Conservation (phyloP, 495 filamentous ascomycete species). For the Aspergillus hancockii region DNA sequence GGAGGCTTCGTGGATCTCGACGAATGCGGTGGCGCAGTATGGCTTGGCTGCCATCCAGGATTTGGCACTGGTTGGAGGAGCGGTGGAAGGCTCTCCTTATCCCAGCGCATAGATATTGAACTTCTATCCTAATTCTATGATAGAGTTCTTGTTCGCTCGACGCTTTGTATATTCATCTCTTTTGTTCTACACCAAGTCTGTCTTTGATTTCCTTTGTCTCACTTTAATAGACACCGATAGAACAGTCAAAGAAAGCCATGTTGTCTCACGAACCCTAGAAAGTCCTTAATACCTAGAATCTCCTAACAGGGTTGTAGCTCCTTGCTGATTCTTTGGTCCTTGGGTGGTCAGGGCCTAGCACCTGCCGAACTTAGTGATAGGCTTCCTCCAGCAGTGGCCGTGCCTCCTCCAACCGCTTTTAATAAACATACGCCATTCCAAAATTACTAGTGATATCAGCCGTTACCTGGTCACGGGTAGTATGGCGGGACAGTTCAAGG, state of each 20-base stretch:
- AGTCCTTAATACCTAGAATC: too few relatives aligned
- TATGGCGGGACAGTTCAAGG: background rate
- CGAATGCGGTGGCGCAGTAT: conserved; percentile 46
- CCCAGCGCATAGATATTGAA: too few relatives aligned
- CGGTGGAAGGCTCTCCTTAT: conserved; percentile 4
- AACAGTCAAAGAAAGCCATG: too few relatives aligned
- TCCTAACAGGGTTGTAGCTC: too few relatives aligned
- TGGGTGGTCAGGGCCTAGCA: background rate
- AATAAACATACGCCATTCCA: background rate
- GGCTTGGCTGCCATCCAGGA: conserved; percentile 47
- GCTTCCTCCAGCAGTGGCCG: background rate
- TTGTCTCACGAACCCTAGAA: too few relatives aligned
- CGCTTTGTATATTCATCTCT: too few relatives aligned
- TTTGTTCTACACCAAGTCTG: too few relatives aligned
- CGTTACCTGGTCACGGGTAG: background rate
- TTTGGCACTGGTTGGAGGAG: conserved; percentile 27
- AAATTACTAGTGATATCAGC: background rate
- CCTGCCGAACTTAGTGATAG: background rate
- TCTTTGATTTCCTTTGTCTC: too few relatives aligned
- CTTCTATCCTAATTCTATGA: too few relatives aligned
- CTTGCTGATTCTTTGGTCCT: background rate
- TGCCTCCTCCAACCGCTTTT: background rate
- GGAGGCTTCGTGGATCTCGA: conserved; percentile 45
- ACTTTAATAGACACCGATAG: too few relatives aligned
- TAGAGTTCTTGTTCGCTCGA: too few relatives aligned